Evolutionary conservation across 345 rosid species (phyloP).

Genomic region (Pistacia atlantica): DNA sequence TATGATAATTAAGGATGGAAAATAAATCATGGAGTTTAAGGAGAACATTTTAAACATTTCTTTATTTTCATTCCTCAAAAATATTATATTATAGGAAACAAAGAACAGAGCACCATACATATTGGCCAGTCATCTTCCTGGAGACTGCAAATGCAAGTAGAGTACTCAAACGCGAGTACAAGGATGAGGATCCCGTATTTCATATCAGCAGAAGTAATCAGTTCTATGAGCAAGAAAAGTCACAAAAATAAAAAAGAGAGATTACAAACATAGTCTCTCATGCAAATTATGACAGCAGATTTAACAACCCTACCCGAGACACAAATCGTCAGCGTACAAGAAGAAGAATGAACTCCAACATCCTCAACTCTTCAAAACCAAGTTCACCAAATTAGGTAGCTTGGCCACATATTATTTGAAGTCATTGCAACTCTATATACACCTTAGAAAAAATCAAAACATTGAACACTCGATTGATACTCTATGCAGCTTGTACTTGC

Average conservation of each 20-base stretch:
- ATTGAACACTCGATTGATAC: background rate
- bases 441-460: background rate
- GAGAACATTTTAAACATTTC: background rate
- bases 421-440: background rate
- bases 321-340: background rate
- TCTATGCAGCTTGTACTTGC: background rate
- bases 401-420: background rate
- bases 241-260: background rate
- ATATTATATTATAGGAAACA: background rate
- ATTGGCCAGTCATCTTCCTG: background rate
- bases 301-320: background rate
- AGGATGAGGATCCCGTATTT: background rate
- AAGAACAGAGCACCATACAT: background rate
- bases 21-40: background rate
- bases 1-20: background rate
- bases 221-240: background rate
- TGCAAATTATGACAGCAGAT: background rate
- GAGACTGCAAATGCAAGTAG: slow-evolving; percentile 2
- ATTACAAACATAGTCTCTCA: background rate
- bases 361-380: background rate
- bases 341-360: background rate
- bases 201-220: background rate
- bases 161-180: background rate
- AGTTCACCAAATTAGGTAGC: background rate
- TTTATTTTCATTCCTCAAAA: background rate